Conservation (phyloP, 225 moss, liverwort and hornwort species). For the Lunularia cruciata region DNA sequence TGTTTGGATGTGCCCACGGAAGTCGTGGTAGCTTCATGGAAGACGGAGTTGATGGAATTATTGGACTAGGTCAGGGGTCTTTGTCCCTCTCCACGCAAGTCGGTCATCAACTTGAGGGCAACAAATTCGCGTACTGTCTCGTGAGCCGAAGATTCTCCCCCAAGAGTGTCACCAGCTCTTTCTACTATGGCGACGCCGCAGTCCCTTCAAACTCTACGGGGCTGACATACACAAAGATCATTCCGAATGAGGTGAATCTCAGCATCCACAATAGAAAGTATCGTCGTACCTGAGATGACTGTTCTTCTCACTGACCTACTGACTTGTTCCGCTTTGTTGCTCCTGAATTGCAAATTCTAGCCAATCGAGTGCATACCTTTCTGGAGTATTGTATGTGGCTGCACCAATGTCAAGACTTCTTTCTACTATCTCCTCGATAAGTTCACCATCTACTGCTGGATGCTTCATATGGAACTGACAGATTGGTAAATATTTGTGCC, state of each 20-base stretch:
- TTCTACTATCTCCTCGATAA: not conserved
- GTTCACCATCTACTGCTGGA: not conserved
- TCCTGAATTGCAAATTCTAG: no score
- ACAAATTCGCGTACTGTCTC: not conserved
- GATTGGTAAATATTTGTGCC: not conserved
- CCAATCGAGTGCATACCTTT: no score
- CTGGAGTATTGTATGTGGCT: no score
- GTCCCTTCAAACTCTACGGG: constrained; percentile 13
- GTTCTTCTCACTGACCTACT: no score
- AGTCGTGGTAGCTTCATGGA: constrained; percentile 25
- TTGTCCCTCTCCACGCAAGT: not conserved
- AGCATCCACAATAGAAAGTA: no score
- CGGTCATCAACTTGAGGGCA: not conserved
- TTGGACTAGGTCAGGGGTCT: not conserved
- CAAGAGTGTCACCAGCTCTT: constrained; percentile 19
- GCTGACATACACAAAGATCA: constrained; percentile 22
- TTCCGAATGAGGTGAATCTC: constrained; percentile 29
- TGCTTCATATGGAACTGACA: not conserved
- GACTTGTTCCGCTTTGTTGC: no score
- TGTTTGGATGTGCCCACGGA: constrained; percentile 33
- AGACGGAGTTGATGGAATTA: constrained; percentile 7
- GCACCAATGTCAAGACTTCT: no score
- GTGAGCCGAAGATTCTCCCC: not conserved
- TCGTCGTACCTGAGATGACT: no score
- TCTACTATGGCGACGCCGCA: constrained; percentile 35